These are phyloP conservation scores for Thermothelomyces thermophilus DNA, from an alignment of 2,329 filamentous ascomycete species.

Conservation along the genomic window DNA sequence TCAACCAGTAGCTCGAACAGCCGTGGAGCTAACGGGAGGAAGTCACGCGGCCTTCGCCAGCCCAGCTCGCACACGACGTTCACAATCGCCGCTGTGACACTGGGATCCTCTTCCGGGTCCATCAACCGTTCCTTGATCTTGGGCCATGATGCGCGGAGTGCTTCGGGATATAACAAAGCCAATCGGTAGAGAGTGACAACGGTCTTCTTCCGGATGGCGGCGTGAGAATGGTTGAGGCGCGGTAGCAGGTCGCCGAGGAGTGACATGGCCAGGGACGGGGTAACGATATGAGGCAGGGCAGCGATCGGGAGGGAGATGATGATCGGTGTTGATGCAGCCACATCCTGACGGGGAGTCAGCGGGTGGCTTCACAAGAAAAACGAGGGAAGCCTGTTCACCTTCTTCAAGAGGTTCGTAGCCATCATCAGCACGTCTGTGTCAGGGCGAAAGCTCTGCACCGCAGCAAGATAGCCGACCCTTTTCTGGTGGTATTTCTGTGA, in stretches of 20 bases:
- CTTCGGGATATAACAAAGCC: slow-evolving; percentile 93
- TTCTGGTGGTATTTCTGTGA: slow-evolving; percentile 93
- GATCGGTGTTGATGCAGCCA: slow-evolving; percentile 64
- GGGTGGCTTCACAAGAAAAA: neutral
- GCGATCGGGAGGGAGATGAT: slow-evolving; percentile 80
- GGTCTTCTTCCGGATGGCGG: slow-evolving; percentile 88
- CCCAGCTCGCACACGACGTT: slow-evolving; percentile 96
- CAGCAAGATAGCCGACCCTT: slow-evolving; percentile 87
- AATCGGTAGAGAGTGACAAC: slow-evolving; percentile 90
- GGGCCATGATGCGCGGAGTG: slow-evolving; percentile 85
- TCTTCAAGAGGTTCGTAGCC: slow-evolving; percentile 93
- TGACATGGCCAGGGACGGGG: slow-evolving; percentile 83
- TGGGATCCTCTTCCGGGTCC: slow-evolving; percentile 83
- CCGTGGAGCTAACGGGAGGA: slow-evolving; percentile 82
- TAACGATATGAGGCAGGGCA: slow-evolving; percentile 92
- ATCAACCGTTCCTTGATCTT: slow-evolving; percentile 93
- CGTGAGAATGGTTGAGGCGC: slow-evolving; percentile 76
- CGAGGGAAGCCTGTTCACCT: slow-evolving; percentile 44
- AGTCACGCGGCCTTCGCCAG: slow-evolving; percentile 89
- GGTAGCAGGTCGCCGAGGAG: slow-evolving; percentile 81
- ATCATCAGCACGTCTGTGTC: slow-evolving; percentile 98
- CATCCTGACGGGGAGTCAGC: slow-evolving; percentile 46
- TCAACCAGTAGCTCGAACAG: slow-evolving; percentile 89
- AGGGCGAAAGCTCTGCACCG: slow-evolving; percentile 89
- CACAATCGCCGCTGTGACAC: slow-evolving; percentile 90